Base-by-base conservation (phyloP, 768 basidiomycete genomes). In the Trichaptum fuscoviolaceum region DNA sequence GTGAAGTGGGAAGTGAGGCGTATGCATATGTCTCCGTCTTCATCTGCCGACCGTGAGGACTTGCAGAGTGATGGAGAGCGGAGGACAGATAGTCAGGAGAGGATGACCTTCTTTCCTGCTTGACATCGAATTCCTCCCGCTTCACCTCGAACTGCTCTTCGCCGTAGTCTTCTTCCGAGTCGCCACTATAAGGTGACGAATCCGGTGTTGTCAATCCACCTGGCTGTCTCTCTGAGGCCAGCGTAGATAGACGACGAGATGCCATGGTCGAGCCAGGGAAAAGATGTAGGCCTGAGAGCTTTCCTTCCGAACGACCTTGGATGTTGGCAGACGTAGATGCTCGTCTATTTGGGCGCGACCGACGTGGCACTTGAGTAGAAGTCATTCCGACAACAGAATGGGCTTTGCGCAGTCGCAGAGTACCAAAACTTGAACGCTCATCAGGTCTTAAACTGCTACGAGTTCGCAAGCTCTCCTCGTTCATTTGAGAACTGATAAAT, bases 281-380 rank as follows among this genome's bases (percentile, higher is more conserved):
- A 12, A 52, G 42, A 12, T 52, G 42, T 20, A 52, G 10, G 42
- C 42, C 42, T 52, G 42, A 52, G 42, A 52, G 42, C 42, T 20
- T 12, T 52, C 42, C 42, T 52, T 52, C 42, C 12, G 59, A 61
- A 9, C 25, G 25, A 17, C 30, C 30, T 7, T 61, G 59, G 30
- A 61, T 61, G 23, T 25, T 25, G 3, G 59, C 23, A 25, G 59
- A 25, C 15, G 30, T 61, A 61, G 59, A 61, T 18, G 59, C 2
- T 12, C 59, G 59, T 34, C 59, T 12, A 23, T 18, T 34, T 34
- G 30, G 25, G 59, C 59, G 59, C 9, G 59, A 61, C 30, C 59
- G 59, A 61, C 59, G 59, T 61, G 59, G 59, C 59, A 61, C 24
- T 17, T 61, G 59, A 15, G 59, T 61, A 24, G 59, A 25, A 61